phyloP scores from a whole-genome alignment of 1,284 basidiomycete species.

The Fomitiporia mediterranea region DNA sequence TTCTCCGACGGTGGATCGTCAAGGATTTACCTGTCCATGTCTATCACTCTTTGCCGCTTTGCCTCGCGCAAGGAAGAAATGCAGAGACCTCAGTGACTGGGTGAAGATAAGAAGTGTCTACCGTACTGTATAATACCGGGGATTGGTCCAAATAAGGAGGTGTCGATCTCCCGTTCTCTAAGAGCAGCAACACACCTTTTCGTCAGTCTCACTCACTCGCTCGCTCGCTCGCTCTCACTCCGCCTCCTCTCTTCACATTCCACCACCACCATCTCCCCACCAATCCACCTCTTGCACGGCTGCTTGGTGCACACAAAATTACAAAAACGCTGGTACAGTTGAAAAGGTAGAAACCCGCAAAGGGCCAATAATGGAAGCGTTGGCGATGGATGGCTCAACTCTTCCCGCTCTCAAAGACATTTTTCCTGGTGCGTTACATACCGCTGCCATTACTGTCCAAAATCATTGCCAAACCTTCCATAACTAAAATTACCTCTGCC shows the following conservation, averaged over 20 bases:
- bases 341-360: neutral
- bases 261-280: neutral
- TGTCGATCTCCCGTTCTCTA: no score
- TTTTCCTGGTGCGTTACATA: constrained; percentile 15
- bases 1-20: no score
- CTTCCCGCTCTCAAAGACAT: constrained; percentile 16
- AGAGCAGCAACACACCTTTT: no score
- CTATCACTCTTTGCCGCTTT: no score
- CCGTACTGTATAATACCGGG: no score
- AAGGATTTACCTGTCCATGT: no score
- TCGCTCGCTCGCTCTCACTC: no score
- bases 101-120: no score
- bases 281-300: neutral
- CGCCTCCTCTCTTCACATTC: neutral
- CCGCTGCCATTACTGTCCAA: neutral
- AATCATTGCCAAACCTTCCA: neutral
- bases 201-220: neutral
- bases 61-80: no score
- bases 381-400: constrained; percentile 4
- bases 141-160: no score
- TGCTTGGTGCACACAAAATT: neutral
- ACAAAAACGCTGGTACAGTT: neutral
- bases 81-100: no score
- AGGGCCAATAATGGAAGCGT: constrained; percentile 1
- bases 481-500: neutral